These are phyloP conservation scores for Pseudozyma tsukubaensis DNA, from an alignment of 1,284 basidiomycete genomes.

Conservation along the genomic window DNA sequence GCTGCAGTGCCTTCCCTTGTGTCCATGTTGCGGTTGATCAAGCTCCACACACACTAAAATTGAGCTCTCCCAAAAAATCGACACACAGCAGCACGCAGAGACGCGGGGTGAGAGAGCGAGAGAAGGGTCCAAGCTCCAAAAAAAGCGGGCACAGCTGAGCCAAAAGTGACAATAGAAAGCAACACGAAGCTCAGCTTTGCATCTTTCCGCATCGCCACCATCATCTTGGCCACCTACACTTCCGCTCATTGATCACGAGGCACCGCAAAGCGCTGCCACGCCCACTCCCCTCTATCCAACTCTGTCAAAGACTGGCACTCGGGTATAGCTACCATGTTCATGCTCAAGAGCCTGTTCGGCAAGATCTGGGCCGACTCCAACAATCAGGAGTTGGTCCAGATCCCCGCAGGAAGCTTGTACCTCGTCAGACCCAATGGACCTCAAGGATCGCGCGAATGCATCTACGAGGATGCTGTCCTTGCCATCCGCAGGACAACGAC, in stretches of 20 bases:
- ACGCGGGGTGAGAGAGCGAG: background rate
- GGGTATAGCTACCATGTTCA: slow-evolving; percentile 74
- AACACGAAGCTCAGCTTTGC: background rate
- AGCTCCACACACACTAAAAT: slow-evolving; percentile 14
- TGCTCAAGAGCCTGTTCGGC: slow-evolving; percentile 84
- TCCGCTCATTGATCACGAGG: background rate
- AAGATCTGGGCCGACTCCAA: slow-evolving; percentile 81
- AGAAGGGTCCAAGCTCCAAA: slow-evolving; percentile 9
- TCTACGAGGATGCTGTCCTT: slow-evolving; percentile 95
- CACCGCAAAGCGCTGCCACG: background rate
- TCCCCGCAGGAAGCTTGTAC: slow-evolving; percentile 90
- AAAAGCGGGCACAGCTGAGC: background rate
- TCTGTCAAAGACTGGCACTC: background rate
- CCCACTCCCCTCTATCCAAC: background rate
- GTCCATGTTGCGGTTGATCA: background rate
- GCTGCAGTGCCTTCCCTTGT: slow-evolving; percentile 6
- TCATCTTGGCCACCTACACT: slow-evolving; percentile 6
- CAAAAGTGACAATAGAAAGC: slow-evolving; percentile 1
- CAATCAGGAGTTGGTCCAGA: slow-evolving; percentile 79
- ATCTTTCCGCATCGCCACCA: slow-evolving; percentile 23
- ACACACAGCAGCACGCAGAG: background rate
- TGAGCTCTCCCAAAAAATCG: slow-evolving; percentile 1
- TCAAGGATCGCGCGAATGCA: slow-evolving; percentile 94
- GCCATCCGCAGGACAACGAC: slow-evolving; percentile 85
- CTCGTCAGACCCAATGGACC: slow-evolving; percentile 90